Evolutionary conservation across 768 basidiomycete species (phyloP), one percentile per base, ranked within the genome.

Genomic region (Boletus huronensis): DNA sequence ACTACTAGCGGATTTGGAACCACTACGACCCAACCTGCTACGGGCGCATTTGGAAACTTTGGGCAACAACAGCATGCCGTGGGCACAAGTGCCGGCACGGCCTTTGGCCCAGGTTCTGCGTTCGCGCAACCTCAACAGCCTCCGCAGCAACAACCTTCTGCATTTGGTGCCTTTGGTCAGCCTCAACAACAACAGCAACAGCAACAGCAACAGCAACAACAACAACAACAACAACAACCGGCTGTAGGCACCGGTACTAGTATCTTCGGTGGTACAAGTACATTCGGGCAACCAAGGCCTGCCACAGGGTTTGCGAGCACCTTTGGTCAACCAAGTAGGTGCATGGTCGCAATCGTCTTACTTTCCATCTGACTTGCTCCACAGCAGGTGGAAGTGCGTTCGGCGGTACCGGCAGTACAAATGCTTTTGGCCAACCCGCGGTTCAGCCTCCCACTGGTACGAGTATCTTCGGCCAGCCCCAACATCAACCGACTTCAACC

Each of bases 131-230:
- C 61, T 16, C 65, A 58, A 28, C 72, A 67, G 43, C 64, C 58
- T 36, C 72, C 73, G 48, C 65, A 60, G 34, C 72, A 74, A 52
- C 64, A 38, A 50, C 60, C 69, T 6, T 67, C 74, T 32, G 69
- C 75, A 25, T 83, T 82, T 58, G 76, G 80, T 54, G 66, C 76
- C 2, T 87, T 87, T 66, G 79, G 80, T 31, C 82, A 81, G 32
- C 54, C 53, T 34, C 64, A 65, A 35, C 71, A 67, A 29, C 71
- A 70, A 53, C 77, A 67, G 54, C 60, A 25, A 25, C 23, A n/a
- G n/a, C n/a, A 25, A 25, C 23, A 25, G 4, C 23, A 25, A 25
- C 23, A 25, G 4, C 23, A 25, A 25, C 23, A 25, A 25, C 23
- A 25, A 25, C 23, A 25, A 25, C 23, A 25, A 25, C 71, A 68